These are phyloP conservation scores for Yamadazyma mexicana DNA, from an alignment of 1,139 yeast species.

Conservation along the genomic window DNA sequence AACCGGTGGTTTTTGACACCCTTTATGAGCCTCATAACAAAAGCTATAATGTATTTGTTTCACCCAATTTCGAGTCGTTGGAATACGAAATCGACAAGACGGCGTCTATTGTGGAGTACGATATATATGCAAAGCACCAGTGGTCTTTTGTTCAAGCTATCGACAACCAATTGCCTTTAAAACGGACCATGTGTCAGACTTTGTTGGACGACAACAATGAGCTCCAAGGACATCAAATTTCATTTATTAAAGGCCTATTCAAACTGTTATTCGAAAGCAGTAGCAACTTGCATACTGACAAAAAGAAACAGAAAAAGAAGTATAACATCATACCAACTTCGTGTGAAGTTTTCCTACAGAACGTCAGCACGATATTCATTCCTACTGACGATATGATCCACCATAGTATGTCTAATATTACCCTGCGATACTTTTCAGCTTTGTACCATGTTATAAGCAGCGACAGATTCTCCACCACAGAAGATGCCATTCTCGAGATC, in stretches of 20 bases:
- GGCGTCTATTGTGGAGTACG: slow-evolving; percentile 58
- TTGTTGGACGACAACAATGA: slow-evolving; percentile 19
- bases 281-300: neutral
- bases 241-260: slow-evolving; percentile 30
- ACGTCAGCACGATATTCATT: slow-evolving; percentile 31
- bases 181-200: slow-evolving; percentile 44
- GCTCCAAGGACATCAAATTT: slow-evolving; percentile 23
- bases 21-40: slow-evolving; percentile 21
- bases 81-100: slow-evolving; percentile 49
- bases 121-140: slow-evolving; percentile 66
- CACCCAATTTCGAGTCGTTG: slow-evolving; percentile 28
- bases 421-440: slow-evolving; percentile 32
- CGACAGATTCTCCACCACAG: slow-evolving; percentile 24
- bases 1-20: slow-evolving; percentile 33
- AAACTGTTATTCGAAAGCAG: slow-evolving; percentile 27
- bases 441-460: slow-evolving; percentile 23
- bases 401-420: slow-evolving; percentile 27
- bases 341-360: slow-evolving; percentile 31
- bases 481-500: slow-evolving; percentile 34
- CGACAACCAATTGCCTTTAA: slow-evolving; percentile 48
- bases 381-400: slow-evolving; percentile 34
- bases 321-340: slow-evolving; percentile 18
- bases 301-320: slow-evolving; percentile 3
- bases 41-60: slow-evolving; percentile 26
- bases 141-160: slow-evolving; percentile 76